These are phyloP conservation scores for Spencermartinsiella ligniputridi DNA, from an alignment of 1,139 yeast species.

Conservation along the genomic window DNA sequence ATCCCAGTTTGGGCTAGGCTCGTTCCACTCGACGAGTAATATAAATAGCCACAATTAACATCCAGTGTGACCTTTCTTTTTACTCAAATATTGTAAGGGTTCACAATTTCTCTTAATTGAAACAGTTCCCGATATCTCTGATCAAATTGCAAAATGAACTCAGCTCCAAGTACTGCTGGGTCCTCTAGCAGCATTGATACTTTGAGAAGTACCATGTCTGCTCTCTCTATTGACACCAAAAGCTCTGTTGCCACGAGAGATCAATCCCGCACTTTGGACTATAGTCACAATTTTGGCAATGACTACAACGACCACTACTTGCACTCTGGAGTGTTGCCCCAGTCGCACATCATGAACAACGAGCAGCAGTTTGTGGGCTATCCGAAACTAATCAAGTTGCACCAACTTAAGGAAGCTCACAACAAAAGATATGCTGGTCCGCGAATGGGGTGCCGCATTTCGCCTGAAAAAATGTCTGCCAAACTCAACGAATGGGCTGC, in stretches of 20 bases:
- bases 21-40: too few species aligned
- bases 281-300: conserved; percentile 40
- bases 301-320: conserved; percentile 71
- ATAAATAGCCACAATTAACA: too few species aligned
- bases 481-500: conserved; percentile 59
- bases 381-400: conserved; percentile 70
- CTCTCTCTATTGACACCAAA: background rate
- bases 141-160: background rate
- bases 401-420: conserved; percentile 55
- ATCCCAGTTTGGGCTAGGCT: too few species aligned
- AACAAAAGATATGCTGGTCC: conserved; percentile 47
- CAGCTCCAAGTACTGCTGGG: background rate
- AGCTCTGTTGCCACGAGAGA: background rate
- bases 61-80: too few species aligned
- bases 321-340: conserved; percentile 59
- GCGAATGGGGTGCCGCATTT: conserved; percentile 62
- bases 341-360: conserved; percentile 59
- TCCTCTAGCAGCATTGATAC: conserved; percentile 1
- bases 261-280: background rate
- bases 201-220: background rate
- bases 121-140: too few species aligned
- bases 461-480: conserved; percentile 47
- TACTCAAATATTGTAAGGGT: too few species aligned
- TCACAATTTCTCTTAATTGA: too few species aligned
- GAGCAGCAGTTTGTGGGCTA: conserved; percentile 71